Evolutionary conservation across 2,329 filamentous ascomycete genomes (phyloP), one percentile per base, ranked within the genome.

Genomic region (Trichoderma aggressivum): DNA sequence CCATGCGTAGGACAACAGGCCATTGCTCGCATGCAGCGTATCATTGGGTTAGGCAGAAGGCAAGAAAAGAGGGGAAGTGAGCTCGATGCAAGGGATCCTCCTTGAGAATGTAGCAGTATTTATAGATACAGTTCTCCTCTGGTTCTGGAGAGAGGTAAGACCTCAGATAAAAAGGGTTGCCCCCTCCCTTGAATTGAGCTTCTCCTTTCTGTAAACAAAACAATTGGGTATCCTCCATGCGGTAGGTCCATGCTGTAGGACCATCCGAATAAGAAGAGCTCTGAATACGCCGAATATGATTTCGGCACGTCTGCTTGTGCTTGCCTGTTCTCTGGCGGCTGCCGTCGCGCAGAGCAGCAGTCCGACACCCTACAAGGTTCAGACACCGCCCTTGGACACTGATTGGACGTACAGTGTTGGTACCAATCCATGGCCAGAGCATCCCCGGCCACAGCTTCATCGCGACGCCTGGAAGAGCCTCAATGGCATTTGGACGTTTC

Each of bases 401-500:
- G 80, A 83, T 10, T 88, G 86, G 86, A 88, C 86, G 1, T 78
- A 82, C 69, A 78, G 83, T 6, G 84, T 87, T 24, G 86, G 86
- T 39, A 86, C 81, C 1, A 79, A 85, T 50, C 86, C 87, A 0
- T 88, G 87, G 87, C 85, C 85, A 2, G 86, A 89, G 62, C 84
- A 89, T 73, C 88, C 88, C 11, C 84, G 87, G 0, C 88, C 88
- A 3, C 86, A 86, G 74, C 83, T 89, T 10, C 82, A 83, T 43
- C 85, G 87, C 5, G 80, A 86, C 5, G 75, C 79, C 6, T 90
- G 87, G 87, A 80, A 86, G 76, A 88, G 82, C 58, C 80, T 89
- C 7, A 89, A 89, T 71, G 88, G 88, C 0, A 83, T 89, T 5
- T 89, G 88, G 87, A 85, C 84, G 3, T 89, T 84, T 76, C 81